Conservation (phyloP, 73 alveolate species). For the Uronychia setigera region DNA sequence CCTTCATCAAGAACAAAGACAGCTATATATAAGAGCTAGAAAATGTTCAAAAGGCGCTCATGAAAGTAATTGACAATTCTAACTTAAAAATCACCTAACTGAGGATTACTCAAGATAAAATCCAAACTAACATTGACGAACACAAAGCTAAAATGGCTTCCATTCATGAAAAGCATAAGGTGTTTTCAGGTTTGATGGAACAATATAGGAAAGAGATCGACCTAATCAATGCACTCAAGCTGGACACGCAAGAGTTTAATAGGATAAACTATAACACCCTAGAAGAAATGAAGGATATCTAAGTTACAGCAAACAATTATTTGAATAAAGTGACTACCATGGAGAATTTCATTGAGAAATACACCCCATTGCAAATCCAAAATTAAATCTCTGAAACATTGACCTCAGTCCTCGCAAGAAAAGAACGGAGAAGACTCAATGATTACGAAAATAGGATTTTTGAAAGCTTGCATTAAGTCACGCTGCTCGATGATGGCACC, state of each 20-base stretch:
- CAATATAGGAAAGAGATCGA: background rate
- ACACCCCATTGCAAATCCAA: slow-evolving; percentile 27
- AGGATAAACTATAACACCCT: background rate
- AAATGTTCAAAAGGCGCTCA: background rate
- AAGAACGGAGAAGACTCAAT: slow-evolving; percentile 23
- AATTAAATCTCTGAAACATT: slow-evolving; percentile 25
- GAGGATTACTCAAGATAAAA: background rate
- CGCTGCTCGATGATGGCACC: slow-evolving; percentile 18
- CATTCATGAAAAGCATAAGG: background rate
- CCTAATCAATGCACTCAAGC: background rate
- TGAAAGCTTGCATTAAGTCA: slow-evolving; percentile 14
- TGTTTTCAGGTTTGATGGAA: background rate
- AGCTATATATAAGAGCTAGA: background rate
- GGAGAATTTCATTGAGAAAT: slow-evolving; percentile 36
- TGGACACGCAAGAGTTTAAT: background rate
- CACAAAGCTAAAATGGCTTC: background rate
- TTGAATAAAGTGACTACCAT: background rate
- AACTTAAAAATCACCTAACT: background rate
- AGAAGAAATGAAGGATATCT: background rate
- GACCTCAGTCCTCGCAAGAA: slow-evolving; percentile 4
- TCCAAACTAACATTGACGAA: background rate
- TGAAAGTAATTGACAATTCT: background rate
- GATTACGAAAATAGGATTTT: slow-evolving; percentile 39
- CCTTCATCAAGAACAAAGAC: background rate
- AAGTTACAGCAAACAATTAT: background rate